Conservation (phyloP, 805 yeast species). For the Phaffomyces opuntiae region DNA sequence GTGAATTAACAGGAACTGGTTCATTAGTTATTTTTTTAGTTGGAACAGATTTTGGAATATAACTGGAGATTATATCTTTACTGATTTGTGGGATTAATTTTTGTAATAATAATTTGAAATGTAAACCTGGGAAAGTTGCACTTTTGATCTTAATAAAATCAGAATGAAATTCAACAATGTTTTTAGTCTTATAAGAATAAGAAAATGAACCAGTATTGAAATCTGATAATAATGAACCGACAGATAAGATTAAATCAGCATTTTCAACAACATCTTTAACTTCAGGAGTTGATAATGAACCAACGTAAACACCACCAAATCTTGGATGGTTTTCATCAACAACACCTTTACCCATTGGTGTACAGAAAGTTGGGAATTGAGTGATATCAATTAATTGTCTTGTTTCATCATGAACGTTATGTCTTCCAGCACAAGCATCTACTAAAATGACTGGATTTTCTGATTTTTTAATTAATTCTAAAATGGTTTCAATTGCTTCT, state of each 20-base stretch:
- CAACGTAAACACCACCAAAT: slow-evolving; percentile 83
- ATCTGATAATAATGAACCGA: slow-evolving; percentile 81
- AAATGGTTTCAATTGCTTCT: slow-evolving; percentile 51
- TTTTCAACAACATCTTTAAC: slow-evolving; percentile 67
- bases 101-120: slow-evolving; percentile 53
- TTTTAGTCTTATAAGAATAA: slow-evolving; percentile 65
- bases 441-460: slow-evolving; percentile 69
- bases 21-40: slow-evolving; percentile 38
- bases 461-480: slow-evolving; percentile 48
- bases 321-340: slow-evolving; percentile 66
- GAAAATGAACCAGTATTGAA: slow-evolving; percentile 88
- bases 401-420: slow-evolving; percentile 59
- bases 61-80: slow-evolving; percentile 30
- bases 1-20: slow-evolving; percentile 36
- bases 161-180: slow-evolving; percentile 74
- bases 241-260: slow-evolving; percentile 67
- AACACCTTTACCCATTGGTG: slow-evolving; percentile 87
- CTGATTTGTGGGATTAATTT: slow-evolving; percentile 33
- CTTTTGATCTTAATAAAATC: slow-evolving; percentile 63
- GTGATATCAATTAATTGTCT: slow-evolving; percentile 55
- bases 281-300: slow-evolving; percentile 67
- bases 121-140: slow-evolving; percentile 67
- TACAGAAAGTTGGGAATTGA: slow-evolving; percentile 74
- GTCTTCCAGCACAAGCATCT: slow-evolving; percentile 85
- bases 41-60: slow-evolving; percentile 52